These are phyloP conservation scores for Punica granatum DNA, from an alignment of 345 rosid genomes.

Conservation along the genomic window DNA sequence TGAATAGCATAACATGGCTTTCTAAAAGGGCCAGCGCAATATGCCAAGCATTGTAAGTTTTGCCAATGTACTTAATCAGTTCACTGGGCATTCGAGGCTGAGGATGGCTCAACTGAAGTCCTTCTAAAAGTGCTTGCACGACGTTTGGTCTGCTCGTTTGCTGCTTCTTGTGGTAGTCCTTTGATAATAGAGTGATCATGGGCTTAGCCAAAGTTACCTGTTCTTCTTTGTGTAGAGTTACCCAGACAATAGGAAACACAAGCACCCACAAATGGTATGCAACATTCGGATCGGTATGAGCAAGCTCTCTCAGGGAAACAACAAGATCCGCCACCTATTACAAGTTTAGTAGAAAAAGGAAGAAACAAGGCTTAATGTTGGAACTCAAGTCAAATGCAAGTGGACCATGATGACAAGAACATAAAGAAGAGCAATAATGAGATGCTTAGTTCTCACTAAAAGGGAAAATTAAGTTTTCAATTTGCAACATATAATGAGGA, in stretches of 20 bases:
- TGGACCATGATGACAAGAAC: not conserved
- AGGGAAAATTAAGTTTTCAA: too few species aligned
- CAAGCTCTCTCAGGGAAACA: constrained; percentile 86
- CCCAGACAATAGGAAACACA: constrained; percentile 98
- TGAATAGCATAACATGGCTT: constrained; percentile 91
- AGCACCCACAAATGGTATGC: constrained; percentile 98
- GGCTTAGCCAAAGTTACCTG: constrained; percentile 87
- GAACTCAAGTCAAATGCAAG: not conserved
- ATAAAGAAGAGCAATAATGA: not conserved
- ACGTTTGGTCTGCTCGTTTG: constrained; percentile 92
- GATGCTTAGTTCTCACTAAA: not conserved
- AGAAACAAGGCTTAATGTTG: not conserved
- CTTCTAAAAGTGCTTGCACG: constrained; percentile 98
- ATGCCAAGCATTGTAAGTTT: constrained; percentile 98
- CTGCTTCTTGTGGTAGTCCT: constrained; percentile 97
- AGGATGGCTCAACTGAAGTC: constrained; percentile 96
- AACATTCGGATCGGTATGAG: constrained; percentile 91
- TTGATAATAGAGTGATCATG: constrained; percentile 71
- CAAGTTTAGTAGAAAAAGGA: not conserved
- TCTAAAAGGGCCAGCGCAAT: constrained; percentile 86
- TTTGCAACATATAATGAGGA: not conserved
- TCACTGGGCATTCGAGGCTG: constrained; percentile 99
- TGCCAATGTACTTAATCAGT: constrained; percentile 92
- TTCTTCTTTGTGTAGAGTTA: constrained; percentile 80
- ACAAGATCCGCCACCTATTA: constrained; percentile 83